Evolutionary conservation across 352 stramenopile species (phyloP).

Genomic region (Phytophthora aleatoria): DNA sequence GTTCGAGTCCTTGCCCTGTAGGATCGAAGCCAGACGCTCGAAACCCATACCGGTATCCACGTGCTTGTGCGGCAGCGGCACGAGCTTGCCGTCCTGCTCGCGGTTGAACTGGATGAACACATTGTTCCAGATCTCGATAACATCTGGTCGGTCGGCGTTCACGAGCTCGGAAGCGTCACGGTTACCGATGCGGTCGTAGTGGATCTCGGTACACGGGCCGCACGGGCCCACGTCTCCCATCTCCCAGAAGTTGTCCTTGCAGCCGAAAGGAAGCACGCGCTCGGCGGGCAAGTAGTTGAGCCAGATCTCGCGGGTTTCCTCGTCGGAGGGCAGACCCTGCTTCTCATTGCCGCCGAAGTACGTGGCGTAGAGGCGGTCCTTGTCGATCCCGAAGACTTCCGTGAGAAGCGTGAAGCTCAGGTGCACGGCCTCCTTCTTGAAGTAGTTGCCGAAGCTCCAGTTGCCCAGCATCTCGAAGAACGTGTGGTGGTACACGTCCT

Average conservation of each 20-base stretch:
- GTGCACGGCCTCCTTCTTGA: constrained; percentile 98
- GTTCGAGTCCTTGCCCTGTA: constrained; percentile 95
- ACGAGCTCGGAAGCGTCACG: constrained; percentile 93
- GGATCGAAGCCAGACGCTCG: constrained; percentile 92
- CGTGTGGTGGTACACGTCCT: constrained; percentile 99
- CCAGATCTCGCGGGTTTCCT: constrained; percentile 94
- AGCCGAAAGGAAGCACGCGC: constrained; percentile 93
- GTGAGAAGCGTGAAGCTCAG: constrained; percentile 98
- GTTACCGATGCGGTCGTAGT: constrained; percentile 98
- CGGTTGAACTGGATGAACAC: constrained; percentile 99
- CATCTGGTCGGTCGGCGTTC: constrained; percentile 97
- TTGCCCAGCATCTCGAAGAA: constrained; percentile 99
- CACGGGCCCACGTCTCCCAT: constrained; percentile 99
- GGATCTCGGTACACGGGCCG: constrained; percentile 99
- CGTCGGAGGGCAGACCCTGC: constrained; percentile 81
- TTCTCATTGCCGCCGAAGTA: constrained; percentile 98
- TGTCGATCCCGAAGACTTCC: constrained; percentile 94
- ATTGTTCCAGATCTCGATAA: constrained; percentile 99
- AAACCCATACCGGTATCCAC: constrained; percentile 99
- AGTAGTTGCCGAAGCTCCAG: constrained; percentile 99
- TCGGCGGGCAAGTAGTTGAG: constrained; percentile 87
- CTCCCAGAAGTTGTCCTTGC: constrained; percentile 99
- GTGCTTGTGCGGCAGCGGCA: constrained; percentile 94
- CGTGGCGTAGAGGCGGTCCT: constrained; percentile 95
- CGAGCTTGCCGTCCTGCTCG: constrained; percentile 89